A percentile compares a stretch with the other conserved stretches of the same genome.
These are phyloP conservation scores for Erythrophleum fordii DNA, from an alignment of 306 rosid species.

Conservation along the genomic window DNA sequence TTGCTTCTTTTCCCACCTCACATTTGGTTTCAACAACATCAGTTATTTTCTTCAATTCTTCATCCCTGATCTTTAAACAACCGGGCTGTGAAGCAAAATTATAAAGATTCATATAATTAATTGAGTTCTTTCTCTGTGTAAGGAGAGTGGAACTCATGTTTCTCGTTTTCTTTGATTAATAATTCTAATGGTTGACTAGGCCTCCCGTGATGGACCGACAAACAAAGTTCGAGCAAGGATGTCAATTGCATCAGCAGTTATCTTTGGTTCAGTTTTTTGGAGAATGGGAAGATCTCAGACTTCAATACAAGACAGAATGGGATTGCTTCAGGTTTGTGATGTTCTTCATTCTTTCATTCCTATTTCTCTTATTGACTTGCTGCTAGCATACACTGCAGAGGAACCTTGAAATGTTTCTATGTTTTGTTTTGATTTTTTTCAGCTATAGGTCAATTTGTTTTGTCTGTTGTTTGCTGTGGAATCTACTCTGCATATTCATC, in stretches of 20 bases:
- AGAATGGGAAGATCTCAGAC: constrained; percentile 97
- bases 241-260: constrained; percentile 93
- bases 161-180: constrained; percentile 41
- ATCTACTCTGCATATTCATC: background rate
- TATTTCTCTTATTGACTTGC: constrained; percentile 5
- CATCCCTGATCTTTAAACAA: constrained; percentile 9
- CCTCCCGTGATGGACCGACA: constrained; percentile 95
- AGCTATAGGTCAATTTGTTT: background rate
- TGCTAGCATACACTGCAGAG: constrained; percentile 17
- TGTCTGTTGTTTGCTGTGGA: background rate
- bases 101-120: constrained; percentile 9
- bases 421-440: constrained; percentile 24
- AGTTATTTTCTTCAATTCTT: constrained; percentile 24
- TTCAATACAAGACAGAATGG: constrained; percentile 98
- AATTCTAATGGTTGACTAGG: constrained; percentile 56
- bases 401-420: constrained; percentile 21
- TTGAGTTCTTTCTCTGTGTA: constrained; percentile 17
- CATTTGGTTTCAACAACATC: constrained; percentile 14
- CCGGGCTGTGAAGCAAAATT: constrained; percentile 14
- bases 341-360: constrained; percentile 31
- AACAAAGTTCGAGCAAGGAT: constrained; percentile 96
- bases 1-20: constrained; percentile 18
- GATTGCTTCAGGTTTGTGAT: constrained; percentile 90
- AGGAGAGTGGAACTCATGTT: constrained; percentile 35
- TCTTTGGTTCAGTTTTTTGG: constrained; percentile 99